These are phyloP conservation scores for Quercus parvula DNA, from an alignment of 306 rosid genomes.

Conservation along the genomic window DNA sequence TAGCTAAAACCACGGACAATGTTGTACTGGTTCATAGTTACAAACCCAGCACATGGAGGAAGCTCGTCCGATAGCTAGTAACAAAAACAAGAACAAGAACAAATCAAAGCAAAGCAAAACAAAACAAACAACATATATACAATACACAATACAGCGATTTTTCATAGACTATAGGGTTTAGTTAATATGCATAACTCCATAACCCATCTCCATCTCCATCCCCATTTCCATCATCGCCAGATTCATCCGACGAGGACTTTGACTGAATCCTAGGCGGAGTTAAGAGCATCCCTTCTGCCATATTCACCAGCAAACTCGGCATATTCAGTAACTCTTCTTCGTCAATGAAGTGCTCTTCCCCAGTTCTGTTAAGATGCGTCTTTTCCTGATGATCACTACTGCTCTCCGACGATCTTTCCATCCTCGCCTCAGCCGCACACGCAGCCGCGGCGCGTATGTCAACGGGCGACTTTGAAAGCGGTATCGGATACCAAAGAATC, in stretches of 20 bases:
- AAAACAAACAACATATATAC: too few species aligned
- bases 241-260: constrained; percentile 26
- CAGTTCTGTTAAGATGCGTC: not conserved
- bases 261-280: constrained; percentile 45
- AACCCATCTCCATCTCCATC: not conserved
- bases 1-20: too few species aligned
- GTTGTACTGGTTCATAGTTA: too few species aligned
- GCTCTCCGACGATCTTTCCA: too few species aligned
- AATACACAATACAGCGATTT: too few species aligned
- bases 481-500: not conserved
- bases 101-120: too few species aligned
- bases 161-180: too few species aligned
- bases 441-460: not conserved
- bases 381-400: not conserved
- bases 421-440: too few species aligned
- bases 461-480: not conserved
- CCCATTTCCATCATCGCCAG: not conserved
- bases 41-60: too few species aligned
- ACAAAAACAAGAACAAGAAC: too few species aligned
- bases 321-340: constrained; percentile 44
- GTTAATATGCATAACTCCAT: too few species aligned
- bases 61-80: too few species aligned
- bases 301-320: constrained; percentile 48
- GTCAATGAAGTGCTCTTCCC: constrained; percentile 10
- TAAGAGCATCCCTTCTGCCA: constrained; percentile 58